Conservation (phyloP, 1,139 yeast genomes). For the Yamadazyma kanchanaburiensis region DNA sequence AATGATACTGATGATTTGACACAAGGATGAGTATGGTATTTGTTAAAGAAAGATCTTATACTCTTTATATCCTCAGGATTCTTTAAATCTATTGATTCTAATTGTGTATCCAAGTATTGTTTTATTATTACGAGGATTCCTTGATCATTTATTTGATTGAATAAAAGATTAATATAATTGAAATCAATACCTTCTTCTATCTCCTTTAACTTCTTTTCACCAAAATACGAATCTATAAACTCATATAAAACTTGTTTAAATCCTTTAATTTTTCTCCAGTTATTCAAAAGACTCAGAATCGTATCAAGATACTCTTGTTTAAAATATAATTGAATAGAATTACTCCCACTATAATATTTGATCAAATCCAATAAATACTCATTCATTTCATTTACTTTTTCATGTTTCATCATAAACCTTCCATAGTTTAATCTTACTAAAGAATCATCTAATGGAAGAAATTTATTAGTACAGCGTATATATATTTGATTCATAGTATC, state of each 20-base stretch:
- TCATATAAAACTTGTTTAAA: conserved; percentile 1
- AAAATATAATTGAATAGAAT: conserved; percentile 14
- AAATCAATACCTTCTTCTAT: conserved; percentile 6
- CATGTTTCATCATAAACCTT: conserved; percentile 21
- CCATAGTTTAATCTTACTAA: conserved; percentile 42
- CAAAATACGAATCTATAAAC: conserved; percentile 3
- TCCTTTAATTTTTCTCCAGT: conserved; percentile 15
- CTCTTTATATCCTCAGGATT: conserved; percentile 4
- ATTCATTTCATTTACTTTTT: conserved; percentile 19
- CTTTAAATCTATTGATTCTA: conserved; percentile 1
- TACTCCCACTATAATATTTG: conserved; percentile 22
- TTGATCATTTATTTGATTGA: conserved; percentile 24
- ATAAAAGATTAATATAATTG: conserved; percentile 10
- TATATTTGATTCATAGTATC: conserved; percentile 30
- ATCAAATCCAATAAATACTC: conserved; percentile 29
- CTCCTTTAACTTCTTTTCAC: conserved; percentile 1
- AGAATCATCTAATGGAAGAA: conserved; percentile 41
- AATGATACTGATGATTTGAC: conserved; percentile 43
- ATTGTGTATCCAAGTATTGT: conserved; percentile 15
- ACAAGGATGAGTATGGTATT: conserved; percentile 32
- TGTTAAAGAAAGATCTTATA: conserved; percentile 28
- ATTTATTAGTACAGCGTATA: conserved; percentile 39
- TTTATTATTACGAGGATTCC: conserved; percentile 25
- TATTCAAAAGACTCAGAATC: conserved; percentile 15
- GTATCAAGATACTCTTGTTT: conserved; percentile 24